Conservation (phyloP, 2,329 filamentous ascomycete species). For the Fusarium graminum region DNA sequence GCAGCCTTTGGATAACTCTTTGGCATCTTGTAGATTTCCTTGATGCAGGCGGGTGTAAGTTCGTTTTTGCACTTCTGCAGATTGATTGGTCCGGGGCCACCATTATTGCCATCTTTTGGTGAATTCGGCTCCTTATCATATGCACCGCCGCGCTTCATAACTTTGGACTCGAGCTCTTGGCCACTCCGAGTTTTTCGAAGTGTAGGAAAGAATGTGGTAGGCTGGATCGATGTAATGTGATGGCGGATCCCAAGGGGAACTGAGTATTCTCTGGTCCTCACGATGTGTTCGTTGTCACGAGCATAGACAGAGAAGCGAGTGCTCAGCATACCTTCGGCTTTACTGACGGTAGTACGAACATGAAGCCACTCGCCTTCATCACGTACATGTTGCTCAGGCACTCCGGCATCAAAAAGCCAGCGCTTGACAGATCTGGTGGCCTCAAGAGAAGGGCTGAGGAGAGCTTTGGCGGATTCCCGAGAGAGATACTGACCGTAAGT, state of each 20-base stretch:
- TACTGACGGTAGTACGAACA: slow-evolving; percentile 56
- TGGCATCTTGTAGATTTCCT: slow-evolving; percentile 60
- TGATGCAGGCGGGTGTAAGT: slow-evolving; percentile 61
- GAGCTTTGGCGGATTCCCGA: slow-evolving; percentile 62
- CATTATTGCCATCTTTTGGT: slow-evolving; percentile 30
- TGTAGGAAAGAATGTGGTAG: slow-evolving; percentile 56
- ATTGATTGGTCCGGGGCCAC: slow-evolving; percentile 18
- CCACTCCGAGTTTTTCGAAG: neutral
- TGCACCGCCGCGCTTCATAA: neutral
- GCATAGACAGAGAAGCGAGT: slow-evolving; percentile 59
- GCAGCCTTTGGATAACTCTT: slow-evolving; percentile 66
- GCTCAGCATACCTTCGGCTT: slow-evolving; percentile 61
- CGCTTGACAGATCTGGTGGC: slow-evolving; percentile 57
- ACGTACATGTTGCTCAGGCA: slow-evolving; percentile 54
- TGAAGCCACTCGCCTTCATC: slow-evolving; percentile 58
- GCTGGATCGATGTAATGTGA: slow-evolving; percentile 62
- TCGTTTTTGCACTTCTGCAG: slow-evolving; percentile 53
- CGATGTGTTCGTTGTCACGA: slow-evolving; percentile 57
- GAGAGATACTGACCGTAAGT: slow-evolving; percentile 64
- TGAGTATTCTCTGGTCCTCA: slow-evolving; percentile 56
- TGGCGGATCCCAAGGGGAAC: slow-evolving; percentile 53
- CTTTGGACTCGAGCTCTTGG: neutral
- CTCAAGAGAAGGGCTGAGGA: slow-evolving; percentile 60
- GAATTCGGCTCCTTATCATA: neutral
- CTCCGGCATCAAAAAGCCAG: slow-evolving; percentile 61